Percentiles rank a stretch among this genome's conserved stretches.
Conservation (phyloP, 805 yeast species). For the Scheffersomyces lignosus region DNA sequence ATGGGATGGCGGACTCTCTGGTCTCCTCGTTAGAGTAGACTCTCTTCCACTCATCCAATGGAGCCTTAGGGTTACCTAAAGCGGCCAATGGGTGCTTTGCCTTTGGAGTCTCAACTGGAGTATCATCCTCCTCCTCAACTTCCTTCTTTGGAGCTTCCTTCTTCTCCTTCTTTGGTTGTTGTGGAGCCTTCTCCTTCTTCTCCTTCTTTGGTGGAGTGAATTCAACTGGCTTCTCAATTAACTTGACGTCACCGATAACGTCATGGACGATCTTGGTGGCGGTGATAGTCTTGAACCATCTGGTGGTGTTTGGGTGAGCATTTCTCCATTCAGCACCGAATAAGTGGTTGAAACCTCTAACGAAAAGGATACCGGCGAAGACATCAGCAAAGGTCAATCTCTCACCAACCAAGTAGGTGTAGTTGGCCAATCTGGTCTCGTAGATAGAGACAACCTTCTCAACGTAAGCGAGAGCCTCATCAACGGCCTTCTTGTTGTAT, state of each 20-base stretch:
- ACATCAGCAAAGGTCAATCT: constrained; percentile 47
- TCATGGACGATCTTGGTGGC: constrained; percentile 42
- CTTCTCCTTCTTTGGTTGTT: constrained; percentile 35
- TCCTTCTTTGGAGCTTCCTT: constrained; percentile 29
- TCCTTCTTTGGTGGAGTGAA: constrained; percentile 71
- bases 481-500: constrained; percentile 73
- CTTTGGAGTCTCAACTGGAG: constrained; percentile 62
- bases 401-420: constrained; percentile 50
- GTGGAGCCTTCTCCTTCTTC: constrained; percentile 52
- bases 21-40: constrained; percentile 96
- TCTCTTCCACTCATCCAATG: constrained; percentile 94
- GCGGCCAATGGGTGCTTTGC: constrained; percentile 89
- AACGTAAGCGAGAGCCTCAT: constrained; percentile 40
- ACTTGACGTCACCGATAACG: constrained; percentile 45
- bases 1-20: constrained; percentile 89
- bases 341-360: constrained; percentile 57
- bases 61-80: constrained; percentile 69
- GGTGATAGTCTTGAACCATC: constrained; percentile 69
- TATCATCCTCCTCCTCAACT: constrained; percentile 35
- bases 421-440: constrained; percentile 39
- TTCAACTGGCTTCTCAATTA: constrained; percentile 66
- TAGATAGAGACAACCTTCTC: constrained; percentile 14
- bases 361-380: constrained; percentile 35
- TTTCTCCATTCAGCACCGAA: constrained; percentile 68
- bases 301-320: constrained; percentile 57